Percentiles rank a stretch among this genome's conserved stretches.
Conservation (phyloP, 371 early-diverging fungal genomes). For the Circinella umbellata region DNA sequence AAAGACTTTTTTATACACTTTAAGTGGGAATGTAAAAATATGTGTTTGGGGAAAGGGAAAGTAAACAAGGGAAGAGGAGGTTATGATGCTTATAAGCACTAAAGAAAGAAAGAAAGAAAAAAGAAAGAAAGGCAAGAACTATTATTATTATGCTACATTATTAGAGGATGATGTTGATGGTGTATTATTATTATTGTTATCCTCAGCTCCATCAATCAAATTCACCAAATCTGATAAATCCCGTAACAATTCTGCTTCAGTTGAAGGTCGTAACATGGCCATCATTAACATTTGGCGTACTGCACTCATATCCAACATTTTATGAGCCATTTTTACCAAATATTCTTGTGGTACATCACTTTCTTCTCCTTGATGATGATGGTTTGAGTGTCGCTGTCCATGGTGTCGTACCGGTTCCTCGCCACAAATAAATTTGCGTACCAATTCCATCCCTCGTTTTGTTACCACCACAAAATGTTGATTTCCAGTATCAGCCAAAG, state of each 20-base stretch:
- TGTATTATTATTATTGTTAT: not conserved
- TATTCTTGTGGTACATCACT: slow-evolving; percentile 23
- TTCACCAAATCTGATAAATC: slow-evolving; percentile 47
- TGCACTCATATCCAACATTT: slow-evolving; percentile 43
- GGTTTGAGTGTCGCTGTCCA: slow-evolving; percentile 5
- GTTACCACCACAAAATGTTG: slow-evolving; percentile 44
- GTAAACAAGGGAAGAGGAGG: too few species aligned
- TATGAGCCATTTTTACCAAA: slow-evolving; percentile 29
- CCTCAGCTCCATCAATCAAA: slow-evolving; percentile 39
- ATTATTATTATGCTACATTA: slow-evolving; percentile 9
- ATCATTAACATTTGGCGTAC: slow-evolving; percentile 48
- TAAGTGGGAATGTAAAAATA: not conserved
- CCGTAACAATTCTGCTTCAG: slow-evolving; percentile 45
- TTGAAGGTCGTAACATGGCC: slow-evolving; percentile 47
- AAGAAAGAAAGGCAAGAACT: not conserved
- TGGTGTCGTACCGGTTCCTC: slow-evolving; percentile 3
- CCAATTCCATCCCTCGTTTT: slow-evolving; percentile 47
- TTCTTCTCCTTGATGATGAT: slow-evolving; percentile 7
- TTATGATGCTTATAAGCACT: not conserved
- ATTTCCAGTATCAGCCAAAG: slow-evolving; percentile 57
- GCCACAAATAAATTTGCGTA: slow-evolving; percentile 39
- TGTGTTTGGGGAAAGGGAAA: not conserved
- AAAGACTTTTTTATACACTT: slow-evolving; percentile 8
- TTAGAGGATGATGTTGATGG: too few species aligned
- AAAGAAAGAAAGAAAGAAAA: not conserved